Base-by-base conservation (phyloP, 139 green algal species). In the Mychonastes homosphaera region DNA sequence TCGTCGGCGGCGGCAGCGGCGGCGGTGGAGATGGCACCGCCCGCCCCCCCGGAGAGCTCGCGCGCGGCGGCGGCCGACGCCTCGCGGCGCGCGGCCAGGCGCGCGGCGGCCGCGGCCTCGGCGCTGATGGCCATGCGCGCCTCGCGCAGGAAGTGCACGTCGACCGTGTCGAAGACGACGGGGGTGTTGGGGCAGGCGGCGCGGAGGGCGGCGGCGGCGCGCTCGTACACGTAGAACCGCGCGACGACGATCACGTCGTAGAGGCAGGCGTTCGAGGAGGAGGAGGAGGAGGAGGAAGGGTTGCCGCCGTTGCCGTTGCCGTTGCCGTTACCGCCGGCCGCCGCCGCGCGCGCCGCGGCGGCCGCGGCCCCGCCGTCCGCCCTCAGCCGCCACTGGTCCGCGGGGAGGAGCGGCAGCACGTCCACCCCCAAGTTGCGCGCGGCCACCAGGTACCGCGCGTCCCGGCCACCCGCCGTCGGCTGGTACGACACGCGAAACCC, bases 61-160 rank as follows among this genome's bases (percentile, higher is more conserved):
- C n/a, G n/a, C n/a, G n/a, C n/a, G n/a, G n/a, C n/a, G n/a, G n/a
- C n/a, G n/a, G n/a, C n/a, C n/a, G n/a, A n/a, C n/a, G n/a, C n/a
- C n/a, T n/a, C n/a, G n/a, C n/a, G n/a, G n/a, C n/a, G n/a, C n/a
- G n/a, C n/a, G n/a, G n/a, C n/a, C n/a, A n/a, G n/a, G n/a, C n/a
- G n/a, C n/a, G n/a, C n/a, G n/a, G n/a, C n/a, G n/a, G n/a, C n/a
- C n/a, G n/a, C n/a, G n/a, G n/a, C n/a, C n/a, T n/a, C n/a, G n/a
- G n/a, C n/a, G n/a, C n/a, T n/a, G n/a, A n/a, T n/a, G n/a, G 10
- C 44, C 13, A 28, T n/a, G 18, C 39, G 55, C 8, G 55, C 58
- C 19, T 72, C 56, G 2, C 56, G 32, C 15, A 72, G 28, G 21
- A 72, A 72, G 40, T 65, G 55, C 3, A 72, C 35, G 48, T 72